Conservation (phyloP, 106 monocot genomes). For the Dendrobium huoshanense region DNA sequence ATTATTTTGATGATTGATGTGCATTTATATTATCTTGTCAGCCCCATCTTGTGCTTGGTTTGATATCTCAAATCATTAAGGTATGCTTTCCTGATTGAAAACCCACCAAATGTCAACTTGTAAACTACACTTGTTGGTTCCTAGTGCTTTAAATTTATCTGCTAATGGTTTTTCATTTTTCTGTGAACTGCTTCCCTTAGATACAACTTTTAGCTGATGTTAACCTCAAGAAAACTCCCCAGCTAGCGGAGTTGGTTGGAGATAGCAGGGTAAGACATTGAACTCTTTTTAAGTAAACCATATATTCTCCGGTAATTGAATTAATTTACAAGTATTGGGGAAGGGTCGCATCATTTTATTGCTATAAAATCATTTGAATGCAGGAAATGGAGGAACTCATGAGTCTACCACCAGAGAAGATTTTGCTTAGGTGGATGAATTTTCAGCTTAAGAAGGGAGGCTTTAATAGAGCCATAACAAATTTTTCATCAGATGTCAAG, state of each 20-base stretch:
- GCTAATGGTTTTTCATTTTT: background rate
- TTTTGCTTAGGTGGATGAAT: conserved; percentile 64
- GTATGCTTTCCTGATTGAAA: conserved; percentile 7
- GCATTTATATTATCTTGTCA: conserved; percentile 9
- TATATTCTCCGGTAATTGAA: background rate
- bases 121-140: background rate
- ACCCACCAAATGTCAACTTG: background rate
- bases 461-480: conserved; percentile 36
- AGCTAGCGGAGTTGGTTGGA: conserved; percentile 33
- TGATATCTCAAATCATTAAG: conserved; percentile 49
- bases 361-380: conserved; percentile 5
- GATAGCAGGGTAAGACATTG: conserved; percentile 21
- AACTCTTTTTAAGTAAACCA: background rate
- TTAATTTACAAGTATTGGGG: background rate
- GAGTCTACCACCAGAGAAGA: conserved; percentile 55
- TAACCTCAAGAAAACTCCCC: conserved; percentile 42
- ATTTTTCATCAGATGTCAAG: conserved; percentile 65
- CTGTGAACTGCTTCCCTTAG: conserved; percentile 11
- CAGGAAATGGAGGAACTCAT: conserved; percentile 56
- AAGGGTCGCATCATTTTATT: background rate
- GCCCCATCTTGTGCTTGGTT: conserved; percentile 43
- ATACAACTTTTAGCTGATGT: conserved; percentile 43
- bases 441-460: conserved; percentile 64
- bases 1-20: conserved; percentile 13
- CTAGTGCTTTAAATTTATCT: background rate